Conservation (phyloP, 169 alveolate genomes). For the Plasmodium ovale region DNA sequence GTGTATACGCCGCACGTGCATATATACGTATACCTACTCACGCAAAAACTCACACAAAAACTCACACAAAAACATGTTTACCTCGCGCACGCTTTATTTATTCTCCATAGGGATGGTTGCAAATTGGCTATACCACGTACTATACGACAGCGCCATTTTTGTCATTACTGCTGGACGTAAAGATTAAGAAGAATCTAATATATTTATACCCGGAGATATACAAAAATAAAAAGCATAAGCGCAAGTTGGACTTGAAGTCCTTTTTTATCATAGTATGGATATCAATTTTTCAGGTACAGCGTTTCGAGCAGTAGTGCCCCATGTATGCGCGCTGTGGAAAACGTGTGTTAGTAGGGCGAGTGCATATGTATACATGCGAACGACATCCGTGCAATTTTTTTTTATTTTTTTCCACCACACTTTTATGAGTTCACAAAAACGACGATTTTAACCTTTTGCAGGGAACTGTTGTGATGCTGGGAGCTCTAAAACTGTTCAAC, state of each 20-base stretch:
- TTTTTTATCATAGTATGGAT: slow-evolving; percentile 97
- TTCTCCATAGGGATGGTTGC: slow-evolving; percentile 92
- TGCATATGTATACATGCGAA: too few species aligned
- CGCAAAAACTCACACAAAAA: too few species aligned
- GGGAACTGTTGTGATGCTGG: slow-evolving; percentile 96
- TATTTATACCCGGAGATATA: slow-evolving; percentile 96
- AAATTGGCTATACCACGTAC: slow-evolving; percentile 98
- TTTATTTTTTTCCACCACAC: slow-evolving; percentile 77
- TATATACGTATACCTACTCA: background rate
- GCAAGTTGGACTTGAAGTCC: slow-evolving; percentile 94
- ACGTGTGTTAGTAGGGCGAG: too few species aligned
- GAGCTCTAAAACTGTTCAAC: slow-evolving; percentile 93
- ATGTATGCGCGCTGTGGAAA: too few species aligned
- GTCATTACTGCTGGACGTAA: slow-evolving; percentile 94
- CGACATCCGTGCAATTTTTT: background rate
- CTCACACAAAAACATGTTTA: background rate
- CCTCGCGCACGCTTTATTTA: background rate
- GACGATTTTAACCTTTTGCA: too few species aligned
- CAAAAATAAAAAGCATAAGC: slow-evolving; percentile 93
- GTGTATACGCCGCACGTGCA: background rate
- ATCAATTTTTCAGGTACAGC: slow-evolving; percentile 85
- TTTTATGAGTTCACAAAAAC: too few species aligned
- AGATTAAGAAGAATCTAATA: slow-evolving; percentile 90
- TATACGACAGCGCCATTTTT: slow-evolving; percentile 97
- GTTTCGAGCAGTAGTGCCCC: too few species aligned